These are phyloP conservation scores for Lunasporangiospora selenospora DNA, from an alignment of 192 early-diverging fungal species.

Conservation along the genomic window DNA sequence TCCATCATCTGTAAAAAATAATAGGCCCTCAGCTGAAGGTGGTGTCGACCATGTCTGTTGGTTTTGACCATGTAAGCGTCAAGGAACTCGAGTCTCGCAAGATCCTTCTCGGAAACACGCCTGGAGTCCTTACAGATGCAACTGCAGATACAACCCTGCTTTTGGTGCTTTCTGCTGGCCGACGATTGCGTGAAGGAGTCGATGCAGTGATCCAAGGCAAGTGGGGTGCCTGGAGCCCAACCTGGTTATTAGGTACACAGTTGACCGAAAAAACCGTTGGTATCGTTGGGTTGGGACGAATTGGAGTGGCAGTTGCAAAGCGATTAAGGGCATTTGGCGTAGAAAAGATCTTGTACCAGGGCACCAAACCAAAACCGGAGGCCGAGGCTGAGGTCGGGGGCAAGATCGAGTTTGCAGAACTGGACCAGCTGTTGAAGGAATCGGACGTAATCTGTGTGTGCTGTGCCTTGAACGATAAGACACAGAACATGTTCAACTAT, in stretches of 20 bases:
- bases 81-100: conserved; percentile 55
- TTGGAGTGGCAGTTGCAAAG: conserved; percentile 76
- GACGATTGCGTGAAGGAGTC: conserved; percentile 65
- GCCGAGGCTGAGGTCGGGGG: conserved; percentile 56
- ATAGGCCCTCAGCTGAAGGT: conserved; percentile 64
- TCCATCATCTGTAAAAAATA: too few species aligned
- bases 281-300: conserved; percentile 85
- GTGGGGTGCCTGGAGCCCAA: conserved; percentile 70
- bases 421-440: conserved; percentile 59
- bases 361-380: conserved; percentile 57
- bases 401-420: conserved; percentile 52
- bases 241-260: conserved; percentile 76
- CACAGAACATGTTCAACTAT: conserved; percentile 73
- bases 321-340: conserved; percentile 79
- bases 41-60: conserved; percentile 82
- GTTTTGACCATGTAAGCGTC: conserved; percentile 83
- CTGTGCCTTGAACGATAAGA: conserved; percentile 76
- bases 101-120: conserved; percentile 80
- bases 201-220: conserved; percentile 34
- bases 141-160: conserved; percentile 83
- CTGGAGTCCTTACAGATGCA: conserved; percentile 88
- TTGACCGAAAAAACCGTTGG: conserved; percentile 82
- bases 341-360: conserved; percentile 66
- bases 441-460: conserved; percentile 79
- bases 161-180: conserved; percentile 75